A percentile compares a stretch with the other conserved stretches of the same genome.
Evolutionary conservation across 345 rosid genomes (phyloP).

Genomic region (Viola odorata): DNA sequence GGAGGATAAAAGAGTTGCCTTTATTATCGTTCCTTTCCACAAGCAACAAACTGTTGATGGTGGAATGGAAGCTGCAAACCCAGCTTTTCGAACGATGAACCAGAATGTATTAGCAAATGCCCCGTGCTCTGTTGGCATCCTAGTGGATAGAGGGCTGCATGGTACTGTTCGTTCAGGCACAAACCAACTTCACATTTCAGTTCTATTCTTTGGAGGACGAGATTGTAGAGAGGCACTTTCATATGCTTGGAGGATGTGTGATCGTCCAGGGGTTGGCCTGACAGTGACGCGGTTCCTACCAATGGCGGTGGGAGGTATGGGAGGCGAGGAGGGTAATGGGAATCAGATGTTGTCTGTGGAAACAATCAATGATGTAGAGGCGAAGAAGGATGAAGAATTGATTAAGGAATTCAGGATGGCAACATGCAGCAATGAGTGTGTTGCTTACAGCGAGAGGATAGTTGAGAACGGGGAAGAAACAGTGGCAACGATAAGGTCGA

Average conservation of each 20-base stretch:
- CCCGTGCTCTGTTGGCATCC: slow-evolving; percentile 88
- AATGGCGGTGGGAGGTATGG: slow-evolving; percentile 12
- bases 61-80: slow-evolving; percentile 91
- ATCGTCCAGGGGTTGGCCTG: slow-evolving; percentile 56
- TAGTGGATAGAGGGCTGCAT: slow-evolving; percentile 75
- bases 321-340: slow-evolving; percentile 23
- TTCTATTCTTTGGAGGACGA: slow-evolving; percentile 80
- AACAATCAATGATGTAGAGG: slow-evolving; percentile 32
- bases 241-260: slow-evolving; percentile 79
- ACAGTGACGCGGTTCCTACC: slow-evolving; percentile 54
- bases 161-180: slow-evolving; percentile 48
- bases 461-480: slow-evolving; percentile 85
- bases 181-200: slow-evolving; percentile 59
- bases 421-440: slow-evolving; percentile 36
- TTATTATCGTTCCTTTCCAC: slow-evolving; percentile 83
- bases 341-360: slow-evolving; percentile 5
- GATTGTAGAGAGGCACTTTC: slow-evolving; percentile 84
- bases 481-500: slow-evolving; percentile 57
- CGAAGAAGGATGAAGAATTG: slow-evolving; percentile 50
- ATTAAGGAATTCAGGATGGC: slow-evolving; percentile 46
- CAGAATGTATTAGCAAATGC: slow-evolving; percentile 66
- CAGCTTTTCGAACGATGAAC: slow-evolving; percentile 69
- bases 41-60: slow-evolving; percentile 93
- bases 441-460: slow-evolving; percentile 42
- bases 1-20: slow-evolving; percentile 74